Percentiles rank a stretch among this genome's conserved stretches.
phyloP scores from a whole-genome alignment of 2,329 filamentous ascomycete species.

The Scolecobasidium constrictum region DNA sequence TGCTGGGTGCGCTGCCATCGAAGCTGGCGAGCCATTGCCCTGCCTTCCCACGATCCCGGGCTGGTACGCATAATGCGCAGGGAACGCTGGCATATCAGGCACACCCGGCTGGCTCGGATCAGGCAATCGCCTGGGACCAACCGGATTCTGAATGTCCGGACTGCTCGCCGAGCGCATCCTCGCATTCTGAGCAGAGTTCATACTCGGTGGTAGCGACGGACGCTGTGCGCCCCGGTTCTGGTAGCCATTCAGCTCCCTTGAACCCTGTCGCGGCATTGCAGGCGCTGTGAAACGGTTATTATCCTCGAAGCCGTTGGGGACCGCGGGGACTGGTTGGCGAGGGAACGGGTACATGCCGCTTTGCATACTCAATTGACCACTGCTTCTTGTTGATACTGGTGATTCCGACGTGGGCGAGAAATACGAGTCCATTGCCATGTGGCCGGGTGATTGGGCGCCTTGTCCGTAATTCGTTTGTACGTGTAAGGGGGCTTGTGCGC shows the following conservation, averaged over 20 bases:
- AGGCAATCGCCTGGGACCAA: conserved; percentile 45
- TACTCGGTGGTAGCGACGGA: conserved; percentile 66
- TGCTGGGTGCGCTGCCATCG: conserved; percentile 30
- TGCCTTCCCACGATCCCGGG: conserved; percentile 29
- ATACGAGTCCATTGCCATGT: conserved; percentile 57
- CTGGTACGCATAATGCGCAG: conserved; percentile 44
- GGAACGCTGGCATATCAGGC: conserved; percentile 43
- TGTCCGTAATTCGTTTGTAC: conserved; percentile 46
- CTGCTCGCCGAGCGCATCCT: conserved; percentile 87
- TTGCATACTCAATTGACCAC: conserved; percentile 43
- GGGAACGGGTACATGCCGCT: conserved; percentile 75
- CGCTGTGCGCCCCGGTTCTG: conserved; percentile 59
- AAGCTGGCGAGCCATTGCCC: neutral
- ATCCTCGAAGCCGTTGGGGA: conserved; percentile 55
- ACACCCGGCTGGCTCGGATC: conserved; percentile 35
- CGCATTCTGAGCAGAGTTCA: conserved; percentile 51
- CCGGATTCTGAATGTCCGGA: conserved; percentile 74
- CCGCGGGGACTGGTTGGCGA: conserved; percentile 54
- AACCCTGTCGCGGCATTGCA: conserved; percentile 47
- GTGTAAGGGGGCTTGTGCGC: conserved; percentile 46
- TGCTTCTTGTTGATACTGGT: conserved; percentile 64
- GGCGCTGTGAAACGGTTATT: conserved; percentile 81
- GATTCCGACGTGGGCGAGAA: conserved; percentile 83
- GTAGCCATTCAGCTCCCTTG: conserved; percentile 57
- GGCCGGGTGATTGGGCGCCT: conserved; percentile 46